Conservation (phyloP, 192 early-diverging fungal species). For the Gryganskiella cystojenkinii region DNA sequence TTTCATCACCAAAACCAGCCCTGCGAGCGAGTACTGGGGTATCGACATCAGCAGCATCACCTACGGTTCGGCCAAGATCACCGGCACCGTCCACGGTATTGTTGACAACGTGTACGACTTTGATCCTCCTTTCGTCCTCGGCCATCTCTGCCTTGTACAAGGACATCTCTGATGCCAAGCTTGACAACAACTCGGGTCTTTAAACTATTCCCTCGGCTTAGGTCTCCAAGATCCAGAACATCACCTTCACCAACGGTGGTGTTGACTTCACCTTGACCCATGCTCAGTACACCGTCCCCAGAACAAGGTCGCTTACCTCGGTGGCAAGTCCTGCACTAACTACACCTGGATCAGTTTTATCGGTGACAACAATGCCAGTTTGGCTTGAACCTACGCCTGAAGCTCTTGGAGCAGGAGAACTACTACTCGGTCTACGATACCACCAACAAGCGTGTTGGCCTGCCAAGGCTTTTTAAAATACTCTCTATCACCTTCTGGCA, state of each 20-base stretch:
- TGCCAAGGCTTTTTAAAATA: no score
- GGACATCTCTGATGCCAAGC: conserved; percentile 3
- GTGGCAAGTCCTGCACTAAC: not conserved
- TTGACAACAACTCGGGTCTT: conserved; percentile 1
- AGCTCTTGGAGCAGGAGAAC: conserved; percentile 41
- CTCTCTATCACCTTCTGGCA: no score
- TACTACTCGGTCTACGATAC: conserved; percentile 32
- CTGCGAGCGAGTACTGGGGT: conserved; percentile 32
- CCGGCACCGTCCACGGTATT: not conserved
- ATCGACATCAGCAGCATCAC: conserved; percentile 14
- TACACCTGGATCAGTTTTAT: conserved; percentile 3
- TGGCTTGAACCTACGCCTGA: conserved; percentile 32
- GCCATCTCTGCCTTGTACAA: not conserved
- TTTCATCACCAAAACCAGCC: conserved; percentile 37
- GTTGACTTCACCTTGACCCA: conserved; percentile 1
- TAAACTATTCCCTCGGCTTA: not conserved
- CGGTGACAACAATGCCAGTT: not conserved
- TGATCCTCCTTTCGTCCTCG: conserved; percentile 19
- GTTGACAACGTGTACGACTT: conserved; percentile 32
- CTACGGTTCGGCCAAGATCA: conserved; percentile 1
- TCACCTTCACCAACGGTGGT: conserved; percentile 9
- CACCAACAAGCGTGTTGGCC: no score
- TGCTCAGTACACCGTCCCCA: conserved; percentile 1
- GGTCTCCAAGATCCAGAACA: not conserved
- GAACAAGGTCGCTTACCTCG: not conserved